Conservation (phyloP, 176 grass and related monocot genomes). For the Typha latifolia region DNA sequence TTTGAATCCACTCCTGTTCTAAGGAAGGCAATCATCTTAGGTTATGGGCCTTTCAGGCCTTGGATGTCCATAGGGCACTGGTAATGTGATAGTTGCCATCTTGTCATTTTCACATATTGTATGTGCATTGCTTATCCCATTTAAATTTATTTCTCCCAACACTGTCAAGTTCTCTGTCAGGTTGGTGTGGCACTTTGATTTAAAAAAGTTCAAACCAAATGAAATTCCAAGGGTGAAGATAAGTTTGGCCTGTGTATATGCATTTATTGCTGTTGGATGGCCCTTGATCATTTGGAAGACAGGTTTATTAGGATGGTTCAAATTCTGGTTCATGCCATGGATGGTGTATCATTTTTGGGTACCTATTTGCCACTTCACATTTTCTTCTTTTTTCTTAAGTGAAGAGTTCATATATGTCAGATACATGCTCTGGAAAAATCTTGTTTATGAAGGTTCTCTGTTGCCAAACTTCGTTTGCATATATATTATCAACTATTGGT, state of each 20-base stretch:
- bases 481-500: too few species aligned
- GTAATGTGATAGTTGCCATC: slow-evolving; percentile 28
- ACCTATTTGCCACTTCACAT: slow-evolving; percentile 20
- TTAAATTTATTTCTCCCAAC: slow-evolving; percentile 20
- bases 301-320: slow-evolving; percentile 80
- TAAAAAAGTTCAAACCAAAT: slow-evolving; percentile 76
- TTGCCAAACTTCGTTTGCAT: too few species aligned
- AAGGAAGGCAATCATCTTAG: slow-evolving; percentile 85
- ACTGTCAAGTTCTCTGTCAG: slow-evolving; percentile 32
- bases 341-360: slow-evolving; percentile 99
- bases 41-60: slow-evolving; percentile 85
- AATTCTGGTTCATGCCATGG: slow-evolving; percentile 98
- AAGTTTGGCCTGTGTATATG: slow-evolving; percentile 84
- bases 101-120: slow-evolving; percentile 9
- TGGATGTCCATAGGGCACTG: slow-evolving; percentile 99
- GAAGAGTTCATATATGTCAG: not conserved
- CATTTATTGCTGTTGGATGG: slow-evolving; percentile 97
- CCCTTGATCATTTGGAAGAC: slow-evolving; percentile 82
- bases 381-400: not conserved
- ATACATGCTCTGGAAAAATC: not conserved
- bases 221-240: slow-evolving; percentile 88
- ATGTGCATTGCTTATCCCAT: not conserved
- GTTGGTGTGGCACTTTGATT: slow-evolving; percentile 83
- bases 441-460: too few species aligned
- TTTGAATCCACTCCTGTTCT: slow-evolving; percentile 37